These are phyloP conservation scores for Suhomyces tanzawaensis DNA, from an alignment of 805 yeast species.

Conservation along the genomic window DNA sequence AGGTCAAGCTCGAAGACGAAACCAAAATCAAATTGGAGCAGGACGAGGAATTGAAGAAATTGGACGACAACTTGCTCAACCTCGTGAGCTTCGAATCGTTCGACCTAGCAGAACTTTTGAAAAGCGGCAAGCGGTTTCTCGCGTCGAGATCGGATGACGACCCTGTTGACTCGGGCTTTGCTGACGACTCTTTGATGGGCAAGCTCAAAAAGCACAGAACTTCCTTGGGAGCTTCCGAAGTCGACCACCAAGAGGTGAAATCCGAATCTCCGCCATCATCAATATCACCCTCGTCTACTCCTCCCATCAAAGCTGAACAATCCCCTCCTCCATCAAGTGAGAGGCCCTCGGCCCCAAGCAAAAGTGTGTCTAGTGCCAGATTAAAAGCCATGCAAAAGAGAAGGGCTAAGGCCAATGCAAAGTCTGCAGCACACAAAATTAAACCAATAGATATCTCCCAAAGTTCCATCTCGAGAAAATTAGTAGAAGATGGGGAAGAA, in stretches of 20 bases:
- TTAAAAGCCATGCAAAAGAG: slow-evolving; percentile 93
- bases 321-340: neutral
- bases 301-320: slow-evolving; percentile 14
- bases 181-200: slow-evolving; percentile 45
- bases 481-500: slow-evolving; percentile 43
- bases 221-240: slow-evolving; percentile 27
- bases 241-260: slow-evolving; percentile 9
- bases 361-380: slow-evolving; percentile 59
- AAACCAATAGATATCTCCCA: slow-evolving; percentile 67
- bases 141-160: slow-evolving; percentile 45
- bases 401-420: slow-evolving; percentile 72
- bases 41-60: slow-evolving; percentile 41
- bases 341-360: slow-evolving; percentile 19
- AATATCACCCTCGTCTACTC: slow-evolving; percentile 17
- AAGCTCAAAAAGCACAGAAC: slow-evolving; percentile 51
- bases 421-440: slow-evolving; percentile 42
- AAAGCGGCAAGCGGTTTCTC: slow-evolving; percentile 53
- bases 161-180: slow-evolving; percentile 26
- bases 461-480: slow-evolving; percentile 60
- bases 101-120: slow-evolving; percentile 47
- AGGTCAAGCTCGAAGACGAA: slow-evolving; percentile 15
- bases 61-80: slow-evolving; percentile 39
- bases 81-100: slow-evolving; percentile 51
- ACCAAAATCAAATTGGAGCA: slow-evolving; percentile 37
- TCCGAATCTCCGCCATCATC: slow-evolving; percentile 11